phyloP scores from a whole-genome alignment of 2,329 filamentous ascomycete genomes.

The Ascochyta pisi region DNA sequence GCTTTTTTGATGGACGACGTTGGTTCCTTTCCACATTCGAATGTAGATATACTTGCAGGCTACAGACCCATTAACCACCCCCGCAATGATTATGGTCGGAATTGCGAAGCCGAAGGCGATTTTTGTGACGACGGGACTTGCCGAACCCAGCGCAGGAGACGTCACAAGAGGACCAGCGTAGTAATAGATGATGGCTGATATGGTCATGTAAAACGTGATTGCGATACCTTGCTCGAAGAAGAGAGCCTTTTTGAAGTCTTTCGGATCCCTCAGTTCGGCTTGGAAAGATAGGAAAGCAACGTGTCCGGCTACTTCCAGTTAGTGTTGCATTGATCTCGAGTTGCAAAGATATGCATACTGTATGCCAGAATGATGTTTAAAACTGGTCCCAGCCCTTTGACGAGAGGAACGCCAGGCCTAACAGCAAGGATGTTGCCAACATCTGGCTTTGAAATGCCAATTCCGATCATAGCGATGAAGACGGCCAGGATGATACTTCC shows the following conservation, averaged over 20 bases:
- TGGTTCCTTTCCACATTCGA: slow-evolving; percentile 66
- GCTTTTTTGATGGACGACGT: slow-evolving; percentile 42
- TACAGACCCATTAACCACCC: slow-evolving; percentile 73
- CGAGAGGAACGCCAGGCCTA: slow-evolving; percentile 26
- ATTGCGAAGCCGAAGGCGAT: slow-evolving; percentile 72
- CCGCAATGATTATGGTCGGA: slow-evolving; percentile 74
- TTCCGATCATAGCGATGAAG: slow-evolving; percentile 70
- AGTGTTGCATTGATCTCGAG: background rate
- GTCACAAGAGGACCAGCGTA: slow-evolving; percentile 68
- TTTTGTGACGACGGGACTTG: slow-evolving; percentile 63
- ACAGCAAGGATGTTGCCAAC: slow-evolving; percentile 36
- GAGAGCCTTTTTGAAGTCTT: slow-evolving; percentile 68
- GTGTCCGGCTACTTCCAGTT: slow-evolving; percentile 56
- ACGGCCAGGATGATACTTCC: slow-evolving; percentile 69
- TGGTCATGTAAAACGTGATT: slow-evolving; percentile 68
- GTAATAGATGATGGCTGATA: slow-evolving; percentile 72
- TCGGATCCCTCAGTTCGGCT: slow-evolving; percentile 67
- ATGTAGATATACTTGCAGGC: slow-evolving; percentile 71
- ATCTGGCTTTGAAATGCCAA: slow-evolving; percentile 61
- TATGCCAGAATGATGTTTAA: slow-evolving; percentile 76
- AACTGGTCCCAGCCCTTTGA: slow-evolving; percentile 38
- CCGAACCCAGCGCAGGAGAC: slow-evolving; percentile 71
- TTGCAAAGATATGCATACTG: slow-evolving; percentile 46
- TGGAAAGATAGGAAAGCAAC: slow-evolving; percentile 74
- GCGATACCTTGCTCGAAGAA: slow-evolving; percentile 66